Conservation (phyloP, 352 stramenopile species). For the Globisporangium cederbergense region DNA sequence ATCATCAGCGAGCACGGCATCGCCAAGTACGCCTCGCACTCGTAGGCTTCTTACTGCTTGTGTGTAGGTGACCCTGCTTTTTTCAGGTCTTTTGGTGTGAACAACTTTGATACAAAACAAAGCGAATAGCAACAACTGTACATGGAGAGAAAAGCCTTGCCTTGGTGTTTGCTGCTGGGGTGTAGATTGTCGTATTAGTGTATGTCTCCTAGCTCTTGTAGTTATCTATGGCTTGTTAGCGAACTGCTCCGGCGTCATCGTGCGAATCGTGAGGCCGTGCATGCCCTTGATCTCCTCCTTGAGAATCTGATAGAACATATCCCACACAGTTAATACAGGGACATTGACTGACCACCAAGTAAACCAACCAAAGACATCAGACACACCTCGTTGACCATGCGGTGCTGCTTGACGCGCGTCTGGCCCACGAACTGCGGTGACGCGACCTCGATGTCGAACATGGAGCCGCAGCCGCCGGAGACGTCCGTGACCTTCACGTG, state of each 20-base stretch:
- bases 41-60: constrained; percentile 19
- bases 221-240: constrained; percentile 44
- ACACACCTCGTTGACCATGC: constrained; percentile 81
- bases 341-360: background rate
- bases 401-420: constrained; percentile 85
- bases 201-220: background rate
- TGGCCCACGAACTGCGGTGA: constrained; percentile 77
- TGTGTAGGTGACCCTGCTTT: background rate
- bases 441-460: constrained; percentile 86
- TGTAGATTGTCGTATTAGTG: background rate
- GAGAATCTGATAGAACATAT: constrained; percentile 38
- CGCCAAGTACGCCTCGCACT: constrained; percentile 67
- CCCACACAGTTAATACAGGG: background rate
- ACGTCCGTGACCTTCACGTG: constrained; percentile 87
- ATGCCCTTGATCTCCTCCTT: constrained; percentile 86
- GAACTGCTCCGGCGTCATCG: constrained; percentile 76
- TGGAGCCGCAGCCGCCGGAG: constrained; percentile 85
- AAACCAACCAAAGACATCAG: background rate
- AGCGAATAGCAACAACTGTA: background rate
- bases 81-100: background rate
- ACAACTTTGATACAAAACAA: background rate
- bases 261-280: constrained; percentile 83
- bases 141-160: background rate
- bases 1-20: constrained; percentile 93
- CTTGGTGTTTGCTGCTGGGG: background rate